These are phyloP conservation scores for Laetiporus sulphureus DNA, from an alignment of 1,284 basidiomycete species.

Conservation along the genomic window DNA sequence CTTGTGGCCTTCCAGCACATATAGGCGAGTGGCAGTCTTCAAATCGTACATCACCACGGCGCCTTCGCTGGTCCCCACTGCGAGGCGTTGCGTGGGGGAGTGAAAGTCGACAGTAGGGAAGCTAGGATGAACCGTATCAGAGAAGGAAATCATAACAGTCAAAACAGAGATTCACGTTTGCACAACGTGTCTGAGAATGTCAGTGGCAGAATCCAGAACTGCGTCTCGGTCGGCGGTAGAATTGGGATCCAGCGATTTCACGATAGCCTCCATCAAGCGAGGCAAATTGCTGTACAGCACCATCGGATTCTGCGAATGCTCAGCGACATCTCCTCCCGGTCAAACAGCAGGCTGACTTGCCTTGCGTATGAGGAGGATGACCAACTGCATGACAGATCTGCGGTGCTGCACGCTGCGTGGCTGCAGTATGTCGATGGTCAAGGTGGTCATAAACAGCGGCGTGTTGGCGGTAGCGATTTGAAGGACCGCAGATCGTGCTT, in stretches of 20 bases:
- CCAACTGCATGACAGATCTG: slow-evolving; percentile 86
- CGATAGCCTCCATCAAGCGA: slow-evolving; percentile 88
- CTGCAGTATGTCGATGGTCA: slow-evolving; percentile 86
- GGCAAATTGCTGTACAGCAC: slow-evolving; percentile 86
- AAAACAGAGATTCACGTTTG: slow-evolving; percentile 55
- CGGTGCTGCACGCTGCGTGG: slow-evolving; percentile 75
- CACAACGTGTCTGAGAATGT: slow-evolving; percentile 88
- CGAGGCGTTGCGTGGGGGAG: slow-evolving; percentile 77
- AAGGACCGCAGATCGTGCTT: slow-evolving; percentile 78
- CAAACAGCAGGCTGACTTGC: slow-evolving; percentile 29
- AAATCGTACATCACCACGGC: slow-evolving; percentile 95
- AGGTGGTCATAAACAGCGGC: slow-evolving; percentile 90
- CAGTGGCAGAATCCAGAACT: slow-evolving; percentile 86
- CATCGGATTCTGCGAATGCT: slow-evolving; percentile 59
- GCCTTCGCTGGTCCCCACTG: slow-evolving; percentile 92
- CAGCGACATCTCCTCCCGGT: background rate
- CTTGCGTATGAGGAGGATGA: slow-evolving; percentile 92
- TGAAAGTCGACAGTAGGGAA: slow-evolving; percentile 94
- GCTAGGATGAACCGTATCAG: slow-evolving; percentile 33
- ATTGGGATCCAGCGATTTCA: slow-evolving; percentile 94
- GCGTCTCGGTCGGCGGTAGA: slow-evolving; percentile 79
- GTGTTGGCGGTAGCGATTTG: slow-evolving; percentile 83
- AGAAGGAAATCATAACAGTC: background rate
- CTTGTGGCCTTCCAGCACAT: slow-evolving; percentile 90
- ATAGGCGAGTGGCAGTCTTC: slow-evolving; percentile 91